Conservation (phyloP, 1,284 basidiomycete species). For the Leccinum olivaceoglutinosum region DNA sequence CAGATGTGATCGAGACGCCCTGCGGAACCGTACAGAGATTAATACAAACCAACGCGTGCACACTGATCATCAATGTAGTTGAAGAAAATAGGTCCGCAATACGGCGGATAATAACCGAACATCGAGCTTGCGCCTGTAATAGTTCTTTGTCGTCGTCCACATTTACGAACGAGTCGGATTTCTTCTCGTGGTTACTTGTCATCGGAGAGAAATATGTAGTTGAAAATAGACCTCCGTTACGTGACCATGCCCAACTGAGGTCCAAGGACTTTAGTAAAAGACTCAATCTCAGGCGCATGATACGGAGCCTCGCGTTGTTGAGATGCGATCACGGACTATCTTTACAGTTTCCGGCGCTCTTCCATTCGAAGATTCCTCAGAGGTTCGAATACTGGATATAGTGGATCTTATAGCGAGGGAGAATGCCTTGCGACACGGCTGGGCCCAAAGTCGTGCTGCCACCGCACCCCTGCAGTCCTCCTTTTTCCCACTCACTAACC, state of each 20-base stretch:
- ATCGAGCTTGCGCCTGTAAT: slow-evolving; percentile 42
- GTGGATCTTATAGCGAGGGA: neutral
- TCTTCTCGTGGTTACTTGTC: neutral
- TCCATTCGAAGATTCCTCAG: no score
- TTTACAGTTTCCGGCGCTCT: neutral
- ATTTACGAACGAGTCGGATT: neutral
- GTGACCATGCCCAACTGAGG: no score
- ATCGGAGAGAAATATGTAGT: neutral
- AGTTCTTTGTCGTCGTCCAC: neutral
- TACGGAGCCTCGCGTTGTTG: neutral
- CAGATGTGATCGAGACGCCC: slow-evolving; percentile 48
- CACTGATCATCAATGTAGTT: slow-evolving; percentile 60
- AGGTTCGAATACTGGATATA: neutral
- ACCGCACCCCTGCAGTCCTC: neutral
- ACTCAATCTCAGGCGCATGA: neutral
- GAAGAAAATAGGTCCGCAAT: slow-evolving; percentile 55
- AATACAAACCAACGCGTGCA: neutral
- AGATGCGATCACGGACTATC: neutral
- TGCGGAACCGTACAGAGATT: slow-evolving; percentile 17
- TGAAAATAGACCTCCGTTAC: no score
- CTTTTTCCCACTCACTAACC: slow-evolving; percentile 4
- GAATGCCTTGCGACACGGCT: neutral
- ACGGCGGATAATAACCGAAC: slow-evolving; percentile 53
- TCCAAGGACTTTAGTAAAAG: neutral
- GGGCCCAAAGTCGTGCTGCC: neutral